Evolutionary conservation across 2,329 filamentous ascomycete genomes (phyloP), one percentile per base, ranked within the genome.

Genomic region (Sporothrix curviconia): DNA sequence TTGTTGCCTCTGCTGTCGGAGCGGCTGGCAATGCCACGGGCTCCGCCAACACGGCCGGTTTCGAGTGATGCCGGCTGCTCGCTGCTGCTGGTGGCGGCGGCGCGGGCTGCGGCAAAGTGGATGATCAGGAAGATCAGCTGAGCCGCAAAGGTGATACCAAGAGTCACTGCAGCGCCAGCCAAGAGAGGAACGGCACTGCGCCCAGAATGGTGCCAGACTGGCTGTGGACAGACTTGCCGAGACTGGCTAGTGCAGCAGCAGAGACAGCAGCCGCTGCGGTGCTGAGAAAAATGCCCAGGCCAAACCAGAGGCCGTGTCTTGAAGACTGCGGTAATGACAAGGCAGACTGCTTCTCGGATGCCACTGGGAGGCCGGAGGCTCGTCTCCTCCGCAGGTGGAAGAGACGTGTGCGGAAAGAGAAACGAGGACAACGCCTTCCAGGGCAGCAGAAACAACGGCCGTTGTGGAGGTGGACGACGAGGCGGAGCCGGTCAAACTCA

Each of bases 71-170:
- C 8, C 3, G 55, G 6, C 25, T 47, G n/a, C 67, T 65, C 36
- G 67, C 67, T 15, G 61, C 67, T 15, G 62, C 65, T 44, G 63
- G 66, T 8, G 28, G 64, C 64, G n/a, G 65, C 62, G 2, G 68
- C 57, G 25, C 76, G 71, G 22, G 66, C 68, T 34, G 68, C 59
- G 32, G 78, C 62, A 61, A 78, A 77, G 62, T 77, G 73, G 25
- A 70, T 64, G 25, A 77, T 67, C 47, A 80, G 66, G 61, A 80
- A 82, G 24, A 73, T 62, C n/a, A 79, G 66, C 64, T 83, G 80
- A 7, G 71, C 66, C 1, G 70, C 65, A 58, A 78, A 77, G 6
- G 76, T 70, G 39, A 78, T 57, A 9, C 72, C 75, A 53, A 82
- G 69, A 14, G 74, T 69, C 14, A 76, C 66, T 0, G 79, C 72